Conservation (phyloP, 495 filamentous ascomycete species). For the Penicillium chermesinum region DNA sequence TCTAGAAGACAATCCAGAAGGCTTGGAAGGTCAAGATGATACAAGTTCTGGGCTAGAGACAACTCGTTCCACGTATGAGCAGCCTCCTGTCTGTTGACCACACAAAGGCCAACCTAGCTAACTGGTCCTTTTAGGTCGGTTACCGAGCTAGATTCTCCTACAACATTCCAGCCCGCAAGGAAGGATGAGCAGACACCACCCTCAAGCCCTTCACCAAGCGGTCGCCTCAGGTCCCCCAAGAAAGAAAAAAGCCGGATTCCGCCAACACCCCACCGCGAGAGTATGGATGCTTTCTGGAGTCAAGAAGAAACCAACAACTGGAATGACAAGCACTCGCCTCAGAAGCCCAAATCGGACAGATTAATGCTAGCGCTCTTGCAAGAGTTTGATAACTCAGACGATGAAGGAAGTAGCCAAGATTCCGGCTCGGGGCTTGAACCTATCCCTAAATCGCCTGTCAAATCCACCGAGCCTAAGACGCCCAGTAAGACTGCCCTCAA, state of each 20-base stretch:
- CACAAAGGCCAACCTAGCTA: constrained; percentile 1
- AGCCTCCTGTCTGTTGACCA: background rate
- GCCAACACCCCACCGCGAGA: constrained; percentile 56
- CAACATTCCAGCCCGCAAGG: constrained; percentile 11
- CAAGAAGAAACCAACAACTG: constrained; percentile 70
- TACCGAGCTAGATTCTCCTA: constrained; percentile 20
- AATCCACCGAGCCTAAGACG: constrained; percentile 24
- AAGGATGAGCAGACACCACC: constrained; percentile 37
- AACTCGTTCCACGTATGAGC: constrained; percentile 21
- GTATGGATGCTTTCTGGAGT: constrained; percentile 76
- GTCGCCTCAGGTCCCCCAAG: constrained; percentile 45
- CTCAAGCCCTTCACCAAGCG: constrained; percentile 37
- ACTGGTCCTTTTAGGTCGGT: constrained; percentile 11
- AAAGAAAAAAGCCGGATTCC: constrained; percentile 47
- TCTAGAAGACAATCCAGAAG: background rate
- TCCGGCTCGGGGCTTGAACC: constrained; percentile 6
- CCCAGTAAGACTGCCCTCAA: constrained; percentile 41
- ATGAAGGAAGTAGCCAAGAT: constrained; percentile 13
- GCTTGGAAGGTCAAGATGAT: constrained; percentile 23
- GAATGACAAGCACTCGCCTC: constrained; percentile 74
- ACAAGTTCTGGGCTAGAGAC: constrained; percentile 15
- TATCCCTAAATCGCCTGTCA: constrained; percentile 11
- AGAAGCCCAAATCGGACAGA: constrained; percentile 38
- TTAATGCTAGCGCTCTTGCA: constrained; percentile 22
- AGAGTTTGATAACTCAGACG: constrained; percentile 30